A percentile compares a stretch with the other conserved stretches of the same genome.
These are phyloP conservation scores for Glycine soja DNA, from an alignment of 306 rosid species.

Conservation along the genomic window DNA sequence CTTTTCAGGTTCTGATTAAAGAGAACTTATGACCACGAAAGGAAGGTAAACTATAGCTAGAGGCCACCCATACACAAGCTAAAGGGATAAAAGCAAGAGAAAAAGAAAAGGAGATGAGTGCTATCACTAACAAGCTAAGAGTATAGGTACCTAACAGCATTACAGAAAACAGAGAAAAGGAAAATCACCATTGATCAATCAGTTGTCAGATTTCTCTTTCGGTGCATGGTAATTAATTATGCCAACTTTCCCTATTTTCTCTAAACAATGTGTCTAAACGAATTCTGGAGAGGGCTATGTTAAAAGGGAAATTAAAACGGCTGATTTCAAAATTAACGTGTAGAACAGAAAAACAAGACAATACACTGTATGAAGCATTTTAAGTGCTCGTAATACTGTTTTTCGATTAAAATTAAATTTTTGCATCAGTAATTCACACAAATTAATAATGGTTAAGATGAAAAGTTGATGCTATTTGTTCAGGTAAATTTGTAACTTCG, in stretches of 20 bases:
- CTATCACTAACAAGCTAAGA: not conserved
- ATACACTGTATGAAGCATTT: not conserved
- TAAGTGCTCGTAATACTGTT: not conserved
- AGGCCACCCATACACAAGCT: not conserved
- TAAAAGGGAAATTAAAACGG: not conserved
- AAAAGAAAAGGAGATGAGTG: not conserved
- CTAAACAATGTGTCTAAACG: not conserved
- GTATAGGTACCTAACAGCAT: not conserved
- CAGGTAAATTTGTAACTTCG: not conserved
- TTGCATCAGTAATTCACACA: not conserved
- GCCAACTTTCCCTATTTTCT: not conserved
- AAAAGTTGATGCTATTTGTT: not conserved
- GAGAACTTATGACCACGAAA: not conserved
- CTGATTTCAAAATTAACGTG: not conserved
- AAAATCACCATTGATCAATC: not conserved
- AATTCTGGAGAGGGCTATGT: not conserved
- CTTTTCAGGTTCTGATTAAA: not conserved
- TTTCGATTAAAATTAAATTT: not conserved
- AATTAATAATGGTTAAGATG: not conserved
- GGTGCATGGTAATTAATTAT: not conserved
- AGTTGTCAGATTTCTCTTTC: not conserved
- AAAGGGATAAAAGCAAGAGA: not conserved
- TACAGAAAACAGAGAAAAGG: constrained; percentile 5
- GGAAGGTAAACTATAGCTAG: not conserved
- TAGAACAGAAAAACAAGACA: not conserved